Evolutionary conservation across 257 asterid genomes (phyloP), one percentile per base, ranked within the genome.

Genomic region (Capsicum chinense): DNA sequence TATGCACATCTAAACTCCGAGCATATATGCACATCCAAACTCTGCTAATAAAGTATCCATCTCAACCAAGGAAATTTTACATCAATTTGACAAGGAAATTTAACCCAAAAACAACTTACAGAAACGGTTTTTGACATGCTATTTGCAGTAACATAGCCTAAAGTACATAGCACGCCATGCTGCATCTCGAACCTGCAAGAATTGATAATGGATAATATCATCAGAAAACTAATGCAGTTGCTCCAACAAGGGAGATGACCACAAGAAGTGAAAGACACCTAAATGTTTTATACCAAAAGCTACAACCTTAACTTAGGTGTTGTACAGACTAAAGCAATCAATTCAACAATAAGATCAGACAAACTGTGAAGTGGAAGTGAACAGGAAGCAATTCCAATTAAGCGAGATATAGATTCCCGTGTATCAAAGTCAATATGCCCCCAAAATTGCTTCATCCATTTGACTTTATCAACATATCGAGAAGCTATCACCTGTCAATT

Each of bases 141-240:
- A 88, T 93, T 93, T 89, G 99, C 98, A 66, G 97, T 92, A 74
- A 93, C 90, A 87, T 93, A 96, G 87, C 99, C 99, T 73, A 96
- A 79, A 86, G 95, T 97, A 90, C 97, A 91, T 67, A 94, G 86
- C 85, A 87, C 88, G 9, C 99, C 98, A 56, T 96, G 98, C 78
- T 91, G 95, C 84, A 93, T 87, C 90, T 96, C 99, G 80, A 94
- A 96, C 91, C 99, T 96, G 76, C 63, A 86, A 88, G 83, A n/a
- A 57, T 70, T 83, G 80, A 73, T 62, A 58, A 21, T 86, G 83
- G 83, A 69, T 9, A 85, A 56, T 68, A 80, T 81, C 79, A 80
- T 60, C 35, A 70, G 68, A 85, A 19, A 26, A 84, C 19, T 17
- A 14, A 47, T 11, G 44, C 64, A 37, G 66, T 83, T 52, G 78